Evolutionary conservation across 1,284 basidiomycete species (phyloP), one percentile per base, ranked within the genome.

Genomic region (Cutaneotrichosporon sp.): DNA sequence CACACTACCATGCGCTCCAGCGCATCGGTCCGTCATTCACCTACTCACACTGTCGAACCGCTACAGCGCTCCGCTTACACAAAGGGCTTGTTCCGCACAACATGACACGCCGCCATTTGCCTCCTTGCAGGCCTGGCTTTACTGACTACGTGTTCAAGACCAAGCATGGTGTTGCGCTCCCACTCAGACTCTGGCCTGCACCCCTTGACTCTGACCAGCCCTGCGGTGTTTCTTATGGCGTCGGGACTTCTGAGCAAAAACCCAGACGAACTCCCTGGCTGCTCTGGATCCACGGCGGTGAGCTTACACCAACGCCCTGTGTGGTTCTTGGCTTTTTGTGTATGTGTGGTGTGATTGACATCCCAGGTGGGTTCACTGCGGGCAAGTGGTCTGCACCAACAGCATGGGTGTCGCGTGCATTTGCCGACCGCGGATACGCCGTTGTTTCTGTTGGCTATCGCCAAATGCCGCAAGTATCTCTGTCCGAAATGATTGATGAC

Each of bases 391-490:
- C 44, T 4, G 49, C 53, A 4, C 52, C 55, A 14, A 63, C 61
- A 14, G 46, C 61, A 8, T 67, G 63, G 65, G 52, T 69, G 3
- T 30, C 58, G 30, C 61, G 53, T 17, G 62, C 58, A 1, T 67
- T 69, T 51, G 39, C 22, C 1, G 39, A 45, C 7, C 23, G 39
- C 4, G 60, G 58, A 3, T 70, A 64, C 46, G 62, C 64, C 38
- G 56, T 70, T 45, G 63, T 67, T 18, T 65, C 62, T 4, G 58
- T 63, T 1, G 62, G 56, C 1, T 68, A 68, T 57, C 57, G 68
- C 1, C 59, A 63, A 40, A 52, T 54, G 33, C 68, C 68, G 5
- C 60, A 68, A 18, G 65, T 55, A 9, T n/a, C 14, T 10, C 22
- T 68, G 15, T 12, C 17, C 17, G 65, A 70, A n/a, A 55, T 59